Percentiles rank a stretch among this genome's conserved stretches.
These are phyloP conservation scores for Eucalyptus polyanthemos DNA, from an alignment of 345 rosid species.

Conservation along the genomic window DNA sequence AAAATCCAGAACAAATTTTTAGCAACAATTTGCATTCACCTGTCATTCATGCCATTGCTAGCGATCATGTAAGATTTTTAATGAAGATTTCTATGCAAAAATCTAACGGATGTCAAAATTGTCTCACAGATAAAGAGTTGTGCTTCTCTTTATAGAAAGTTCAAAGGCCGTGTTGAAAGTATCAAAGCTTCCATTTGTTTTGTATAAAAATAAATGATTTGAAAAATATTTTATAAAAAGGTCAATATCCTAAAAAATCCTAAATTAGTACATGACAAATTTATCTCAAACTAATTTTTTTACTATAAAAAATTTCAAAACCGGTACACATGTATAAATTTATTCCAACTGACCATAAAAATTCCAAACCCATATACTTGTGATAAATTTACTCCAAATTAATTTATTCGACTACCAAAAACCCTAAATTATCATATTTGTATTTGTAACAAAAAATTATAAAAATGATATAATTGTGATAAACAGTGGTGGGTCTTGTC, in stretches of 20 bases:
- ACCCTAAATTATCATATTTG: accelerated
- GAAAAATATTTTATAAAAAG: accelerated
- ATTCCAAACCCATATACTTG: accelerated
- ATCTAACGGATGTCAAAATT: background rate
- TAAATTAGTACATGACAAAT: no score
- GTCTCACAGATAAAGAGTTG: background rate
- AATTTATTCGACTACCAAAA: no score
- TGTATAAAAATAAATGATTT: no score
- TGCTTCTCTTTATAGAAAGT: background rate
- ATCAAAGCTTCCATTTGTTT: background rate
- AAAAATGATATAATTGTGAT: no score
- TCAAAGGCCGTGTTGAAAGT: accelerated
- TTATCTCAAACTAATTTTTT: accelerated
- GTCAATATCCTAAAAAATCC: accelerated
- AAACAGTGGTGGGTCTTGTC: no score
- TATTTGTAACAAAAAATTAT: no score
- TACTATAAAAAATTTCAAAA: accelerated
- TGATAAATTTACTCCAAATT: accelerated
- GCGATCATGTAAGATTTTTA: background rate
- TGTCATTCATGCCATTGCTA: background rate
- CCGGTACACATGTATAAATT: accelerated
- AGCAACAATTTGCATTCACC: background rate
- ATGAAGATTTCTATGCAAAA: background rate
- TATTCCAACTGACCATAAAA: no score
- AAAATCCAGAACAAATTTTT: background rate